Evolutionary conservation across 2,329 filamentous ascomycete genomes (phyloP), one percentile per base, ranked within the genome.

Genomic region (Arthrobotrys musiformis): DNA sequence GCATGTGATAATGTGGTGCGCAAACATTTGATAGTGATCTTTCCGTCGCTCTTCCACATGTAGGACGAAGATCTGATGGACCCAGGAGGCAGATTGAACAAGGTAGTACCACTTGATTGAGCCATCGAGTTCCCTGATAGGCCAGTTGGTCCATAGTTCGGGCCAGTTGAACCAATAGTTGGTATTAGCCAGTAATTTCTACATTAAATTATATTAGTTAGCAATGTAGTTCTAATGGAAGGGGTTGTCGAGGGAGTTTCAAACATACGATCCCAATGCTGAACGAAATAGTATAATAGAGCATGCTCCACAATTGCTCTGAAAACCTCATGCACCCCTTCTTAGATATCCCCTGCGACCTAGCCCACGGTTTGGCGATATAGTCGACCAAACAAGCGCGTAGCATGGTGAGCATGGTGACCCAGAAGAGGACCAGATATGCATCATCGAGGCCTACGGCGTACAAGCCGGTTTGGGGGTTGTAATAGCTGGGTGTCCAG

Each of bases 11-110:
- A 97, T 89, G 85, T 99, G 95, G 84, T 98, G 95, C 17, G 90
- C 91, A 80, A 98, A 90, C 95, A 98, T 98, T 84, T 98, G 94
- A 86, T 90, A 92, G 84, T 97, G 91, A 81, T 99, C 95, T 85
- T 98, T 98, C 81, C 95, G 89, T 79, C 92, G 90, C 84, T 96
- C 92, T 84, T 99, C 95, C 76, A 98, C 93, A 84, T 97, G 91
- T 83, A 98, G 93, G 72, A 97, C 93, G 33, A 97, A 86, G 79
- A 98, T 92, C 85, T 97, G 94, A 85, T 98, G 94, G 56, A 97
- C 84, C 91, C 93, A 97, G 84, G 97, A 98, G 24, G 91, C 90
- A 84, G 94, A 92, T 83, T 98, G 94, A 13, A 91, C 90, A 33
- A 99, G 87, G 81, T 97, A 92, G 84, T 99, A 99, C 83, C 89